Evolutionary conservation across 1,284 basidiomycete genomes (phyloP), one percentile per base, ranked within the genome.

Genomic region (Leccinum subrobustum): DNA sequence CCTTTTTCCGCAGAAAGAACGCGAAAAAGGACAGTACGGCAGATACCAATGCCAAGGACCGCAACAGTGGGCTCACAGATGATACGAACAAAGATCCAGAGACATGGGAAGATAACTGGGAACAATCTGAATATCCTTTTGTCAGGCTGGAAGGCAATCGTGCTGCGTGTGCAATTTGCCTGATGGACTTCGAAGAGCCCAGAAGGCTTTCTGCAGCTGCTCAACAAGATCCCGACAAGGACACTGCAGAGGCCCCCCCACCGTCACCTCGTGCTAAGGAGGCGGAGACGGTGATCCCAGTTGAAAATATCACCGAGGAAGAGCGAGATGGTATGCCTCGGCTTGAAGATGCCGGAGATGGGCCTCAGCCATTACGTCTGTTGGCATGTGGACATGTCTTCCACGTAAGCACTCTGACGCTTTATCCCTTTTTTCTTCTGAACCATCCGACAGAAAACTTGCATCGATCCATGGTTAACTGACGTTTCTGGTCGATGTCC

Each of bases 401-500:
- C 75, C 91, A 93, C 75, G 91, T 93, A 64, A 72, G 89, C 78
- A 9, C 35, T 20, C 7, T 33, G 33, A 27, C 18, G 1, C 31
- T 61, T 59, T n/a, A 31, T 35, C 33, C 56, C 56, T 18, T 48
- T 57, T 51, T 14, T 9, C 12, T 55, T 54, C 54, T 64, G 58
- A 66, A 59, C 12, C 29, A 42, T 52, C 37, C 11, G 39, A 29
- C 68, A 92, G 89, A 84, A 89, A 88, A 85, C 86, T 25, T 92
- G 89, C 70, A 70, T 92, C 39, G 89, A 92, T 68, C 89, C 89
- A 14, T 92, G 89, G 89, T 73, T 92, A 59, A 85, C 77, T 6
- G 87, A 89, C 64, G 86, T 91, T 11, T 90, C 88, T n/a, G 89
- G 89, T 11, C 81, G 89, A 35, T 92, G 89, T 77, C 89, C 89